A percentile compares a stretch with the other conserved stretches of the same genome.
These are phyloP conservation scores for Penicillium psychrosexuale DNA, from an alignment of 2,329 filamentous ascomycete genomes.

Conservation along the genomic window DNA sequence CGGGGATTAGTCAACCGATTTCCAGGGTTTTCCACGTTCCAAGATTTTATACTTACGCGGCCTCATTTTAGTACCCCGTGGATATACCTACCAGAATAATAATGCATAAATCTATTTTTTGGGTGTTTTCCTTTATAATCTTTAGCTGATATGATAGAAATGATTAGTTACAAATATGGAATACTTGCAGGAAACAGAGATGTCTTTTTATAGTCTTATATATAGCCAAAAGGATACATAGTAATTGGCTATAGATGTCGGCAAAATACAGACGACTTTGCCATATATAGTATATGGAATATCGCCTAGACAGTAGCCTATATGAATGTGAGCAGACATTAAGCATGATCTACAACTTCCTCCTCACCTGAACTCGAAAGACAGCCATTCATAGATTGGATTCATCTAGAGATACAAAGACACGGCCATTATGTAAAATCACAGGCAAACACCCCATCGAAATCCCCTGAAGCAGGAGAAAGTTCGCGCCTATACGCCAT, in stretches of 20 bases:
- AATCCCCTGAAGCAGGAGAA: slow-evolving; percentile 24
- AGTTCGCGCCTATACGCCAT: slow-evolving; percentile 40
- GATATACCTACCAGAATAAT: too few species aligned
- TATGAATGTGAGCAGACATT: background rate
- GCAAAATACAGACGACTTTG: too few species aligned
- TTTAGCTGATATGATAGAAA: too few species aligned
- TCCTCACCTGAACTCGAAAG: background rate
- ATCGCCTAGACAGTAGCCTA: background rate
- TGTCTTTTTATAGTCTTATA: too few species aligned
- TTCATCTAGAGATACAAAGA: slow-evolving; percentile 22
- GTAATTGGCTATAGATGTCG: too few species aligned
- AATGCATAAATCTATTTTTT: too few species aligned
- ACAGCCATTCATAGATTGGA: slow-evolving; percentile 13
- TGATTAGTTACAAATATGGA: too few species aligned
- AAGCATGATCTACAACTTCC: background rate
- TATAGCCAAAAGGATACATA: background rate
- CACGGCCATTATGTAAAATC: slow-evolving; percentile 24
- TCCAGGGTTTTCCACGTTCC: background rate
- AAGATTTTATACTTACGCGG: background rate
- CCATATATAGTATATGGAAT: too few species aligned
- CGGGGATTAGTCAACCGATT: slow-evolving; percentile 1
- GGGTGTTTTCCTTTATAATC: too few species aligned
- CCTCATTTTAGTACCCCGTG: background rate
- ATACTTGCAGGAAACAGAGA: too few species aligned
- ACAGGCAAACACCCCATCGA: slow-evolving; percentile 16